These are phyloP conservation scores for Chlorella sp. DNA, from an alignment of 139 green algal genomes.

Conservation along the genomic window DNA sequence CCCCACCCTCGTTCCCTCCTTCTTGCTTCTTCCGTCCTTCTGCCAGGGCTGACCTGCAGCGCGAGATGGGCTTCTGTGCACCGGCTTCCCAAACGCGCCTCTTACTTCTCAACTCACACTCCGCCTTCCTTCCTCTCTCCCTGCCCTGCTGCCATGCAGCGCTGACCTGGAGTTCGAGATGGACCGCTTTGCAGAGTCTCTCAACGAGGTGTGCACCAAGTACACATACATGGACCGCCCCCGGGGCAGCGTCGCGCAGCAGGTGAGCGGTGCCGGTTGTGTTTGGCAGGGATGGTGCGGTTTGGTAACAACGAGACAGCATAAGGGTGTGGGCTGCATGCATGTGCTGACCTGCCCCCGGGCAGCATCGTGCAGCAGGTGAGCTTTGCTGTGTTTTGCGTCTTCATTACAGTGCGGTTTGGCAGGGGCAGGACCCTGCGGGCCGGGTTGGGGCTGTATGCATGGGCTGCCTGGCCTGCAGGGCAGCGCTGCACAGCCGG, in stretches of 20 bases:
- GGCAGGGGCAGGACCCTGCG: too few relatives aligned
- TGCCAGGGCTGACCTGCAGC: too few relatives aligned
- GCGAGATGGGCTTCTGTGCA: neutral
- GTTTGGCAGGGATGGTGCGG: too few relatives aligned
- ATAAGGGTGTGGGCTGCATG: too few relatives aligned
- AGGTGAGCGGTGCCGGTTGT: slow-evolving; percentile 4
- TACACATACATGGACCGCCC: slow-evolving; percentile 42
- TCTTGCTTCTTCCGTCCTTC: too few relatives aligned
- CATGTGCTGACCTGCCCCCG: slow-evolving; percentile 28
- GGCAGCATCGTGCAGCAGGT: slow-evolving; percentile 19
- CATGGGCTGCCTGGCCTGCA: neutral
- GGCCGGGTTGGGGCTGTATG: neutral
- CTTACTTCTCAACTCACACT: neutral
- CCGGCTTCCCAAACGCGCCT: neutral
- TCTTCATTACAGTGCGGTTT: too few relatives aligned
- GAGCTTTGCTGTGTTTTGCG: neutral
- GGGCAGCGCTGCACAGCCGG: neutral
- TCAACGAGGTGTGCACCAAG: slow-evolving; percentile 16
- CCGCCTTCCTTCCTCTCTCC: neutral
- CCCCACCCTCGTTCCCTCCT: neutral
- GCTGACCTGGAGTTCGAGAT: slow-evolving; percentile 86
- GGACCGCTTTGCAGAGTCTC: slow-evolving; percentile 69
- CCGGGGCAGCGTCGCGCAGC: slow-evolving; percentile 3
- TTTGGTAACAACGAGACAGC: too few relatives aligned
- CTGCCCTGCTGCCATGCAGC: slow-evolving; percentile 33